Evolutionary conservation across 306 rosid species (phyloP).

Genomic region (Alnus glutinosa): DNA sequence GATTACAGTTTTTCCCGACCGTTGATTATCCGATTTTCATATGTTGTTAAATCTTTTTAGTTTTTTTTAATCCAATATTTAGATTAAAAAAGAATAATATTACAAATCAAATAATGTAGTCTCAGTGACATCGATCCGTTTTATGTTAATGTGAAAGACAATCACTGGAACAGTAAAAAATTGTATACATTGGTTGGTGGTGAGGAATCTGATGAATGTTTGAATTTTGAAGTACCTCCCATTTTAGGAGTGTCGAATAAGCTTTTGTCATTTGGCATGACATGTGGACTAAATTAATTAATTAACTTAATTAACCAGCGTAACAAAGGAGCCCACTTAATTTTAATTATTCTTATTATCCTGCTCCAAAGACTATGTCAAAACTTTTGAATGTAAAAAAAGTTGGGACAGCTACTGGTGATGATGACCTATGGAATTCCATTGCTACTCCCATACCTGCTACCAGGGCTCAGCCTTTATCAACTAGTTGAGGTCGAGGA

Average conservation of each 20-base stretch:
- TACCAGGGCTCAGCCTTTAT: slow-evolving; percentile 75
- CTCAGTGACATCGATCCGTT: too few species aligned
- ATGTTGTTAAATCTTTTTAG: too few species aligned
- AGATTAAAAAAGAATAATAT: too few species aligned
- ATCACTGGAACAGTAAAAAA: too few species aligned
- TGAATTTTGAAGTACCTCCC: neutral
- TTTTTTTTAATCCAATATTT: too few species aligned
- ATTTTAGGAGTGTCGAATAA: slow-evolving; percentile 14
- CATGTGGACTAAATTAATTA: neutral
- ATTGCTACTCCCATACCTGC: slow-evolving; percentile 95
- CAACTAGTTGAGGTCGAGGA: slow-evolving; percentile 72
- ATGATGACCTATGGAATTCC: slow-evolving; percentile 96
- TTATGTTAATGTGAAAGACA: too few species aligned
- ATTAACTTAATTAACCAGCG: slow-evolving; percentile 11
- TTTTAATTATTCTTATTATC: slow-evolving; percentile 3
- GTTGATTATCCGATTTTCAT: too few species aligned
- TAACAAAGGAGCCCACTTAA: too few species aligned
- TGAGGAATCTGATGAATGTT: neutral
- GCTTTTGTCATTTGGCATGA: slow-evolving; percentile 20
- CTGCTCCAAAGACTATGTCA: slow-evolving; percentile 72
- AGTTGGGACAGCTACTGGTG: slow-evolving; percentile 33
- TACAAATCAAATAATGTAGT: too few species aligned
- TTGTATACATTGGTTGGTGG: neutral
- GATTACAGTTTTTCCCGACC: too few species aligned
- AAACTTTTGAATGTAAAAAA: slow-evolving; percentile 59